Evolutionary conservation across 345 rosid genomes (phyloP).

Genomic region (Hibiscus tridactylites): DNA sequence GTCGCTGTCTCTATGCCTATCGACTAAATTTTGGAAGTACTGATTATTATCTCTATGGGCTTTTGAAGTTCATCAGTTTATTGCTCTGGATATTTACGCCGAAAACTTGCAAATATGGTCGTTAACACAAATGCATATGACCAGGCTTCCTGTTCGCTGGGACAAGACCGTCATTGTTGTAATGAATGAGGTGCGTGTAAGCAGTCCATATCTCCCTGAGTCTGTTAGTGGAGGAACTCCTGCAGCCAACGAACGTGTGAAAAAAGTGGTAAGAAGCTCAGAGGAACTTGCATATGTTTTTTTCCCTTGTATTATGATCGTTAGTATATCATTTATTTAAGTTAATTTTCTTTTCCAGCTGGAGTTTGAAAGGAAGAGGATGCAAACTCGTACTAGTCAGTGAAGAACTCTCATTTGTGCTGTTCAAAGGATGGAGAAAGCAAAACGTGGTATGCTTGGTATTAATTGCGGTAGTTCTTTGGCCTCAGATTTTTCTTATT

Average conservation of each 20-base stretch:
- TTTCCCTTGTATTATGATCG: background rate
- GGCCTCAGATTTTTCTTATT: background rate
- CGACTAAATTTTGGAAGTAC: background rate
- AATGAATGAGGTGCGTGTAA: conserved; percentile 86
- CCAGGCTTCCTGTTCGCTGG: conserved; percentile 97
- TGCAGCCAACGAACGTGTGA: conserved; percentile 94
- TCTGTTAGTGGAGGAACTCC: conserved; percentile 87
- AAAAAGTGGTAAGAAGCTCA: conserved; percentile 75
- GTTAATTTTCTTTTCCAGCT: conserved; percentile 31
- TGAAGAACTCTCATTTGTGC: conserved; percentile 15
- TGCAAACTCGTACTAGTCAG: conserved; percentile 42
- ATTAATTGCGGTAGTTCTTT: conserved; percentile 10
- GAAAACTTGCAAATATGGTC: background rate
- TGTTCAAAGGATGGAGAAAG: conserved; percentile 3
- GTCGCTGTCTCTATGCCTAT: background rate
- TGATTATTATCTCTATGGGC: background rate
- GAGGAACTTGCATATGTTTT: background rate
- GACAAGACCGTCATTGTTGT: conserved; percentile 86
- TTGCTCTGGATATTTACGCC: background rate
- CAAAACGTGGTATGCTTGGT: conserved; percentile 6
- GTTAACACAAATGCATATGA: conserved; percentile 6
- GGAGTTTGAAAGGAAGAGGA: conserved; percentile 58
- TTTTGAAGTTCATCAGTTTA: background rate
- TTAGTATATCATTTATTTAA: background rate
- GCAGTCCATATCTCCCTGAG: conserved; percentile 81